These are phyloP conservation scores for Westerdykella sp. DNA, from an alignment of 2,329 filamentous ascomycete genomes.

Conservation along the genomic window DNA sequence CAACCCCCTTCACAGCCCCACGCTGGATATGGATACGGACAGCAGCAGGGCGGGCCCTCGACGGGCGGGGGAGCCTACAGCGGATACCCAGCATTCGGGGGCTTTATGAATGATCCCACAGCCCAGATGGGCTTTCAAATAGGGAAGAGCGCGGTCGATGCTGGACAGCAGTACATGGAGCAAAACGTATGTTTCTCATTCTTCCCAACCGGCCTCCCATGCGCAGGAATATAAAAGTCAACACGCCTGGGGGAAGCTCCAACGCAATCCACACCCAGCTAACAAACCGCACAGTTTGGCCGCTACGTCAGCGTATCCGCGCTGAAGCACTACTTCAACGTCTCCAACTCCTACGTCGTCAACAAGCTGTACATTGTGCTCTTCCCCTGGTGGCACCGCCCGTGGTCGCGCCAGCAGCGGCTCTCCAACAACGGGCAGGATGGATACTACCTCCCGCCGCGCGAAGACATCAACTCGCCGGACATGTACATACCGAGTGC, in stretches of 20 bases:
- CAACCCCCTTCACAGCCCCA: constrained; percentile 63
- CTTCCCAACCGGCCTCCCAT: background rate
- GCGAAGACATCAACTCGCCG: constrained; percentile 94
- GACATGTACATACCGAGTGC: constrained; percentile 90
- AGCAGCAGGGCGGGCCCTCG: constrained; percentile 40
- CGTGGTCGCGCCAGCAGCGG: constrained; percentile 87
- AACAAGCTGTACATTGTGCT: constrained; percentile 90
- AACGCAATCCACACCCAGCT: no score
- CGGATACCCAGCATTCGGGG: constrained; percentile 63
- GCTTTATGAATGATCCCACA: constrained; percentile 93
- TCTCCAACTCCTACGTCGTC: constrained; percentile 93
- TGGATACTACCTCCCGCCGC: constrained; percentile 78
- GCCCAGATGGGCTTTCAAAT: constrained; percentile 94
- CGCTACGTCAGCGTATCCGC: constrained; percentile 87
- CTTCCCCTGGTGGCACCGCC: constrained; percentile 95
- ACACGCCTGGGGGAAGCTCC: no score
- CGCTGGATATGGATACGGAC: constrained; percentile 64
- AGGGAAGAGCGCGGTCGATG: constrained; percentile 83
- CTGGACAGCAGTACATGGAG: constrained; percentile 90
- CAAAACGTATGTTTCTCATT: constrained; percentile 64
- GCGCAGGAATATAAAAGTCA: background rate
- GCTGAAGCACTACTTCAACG: constrained; percentile 98
- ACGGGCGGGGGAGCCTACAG: constrained; percentile 27
- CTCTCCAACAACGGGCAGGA: constrained; percentile 50
- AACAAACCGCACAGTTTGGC: constrained; percentile 51